phyloP scores from a whole-genome alignment of 192 early-diverging fungal genomes.

The Entophlyctis luteolus region DNA sequence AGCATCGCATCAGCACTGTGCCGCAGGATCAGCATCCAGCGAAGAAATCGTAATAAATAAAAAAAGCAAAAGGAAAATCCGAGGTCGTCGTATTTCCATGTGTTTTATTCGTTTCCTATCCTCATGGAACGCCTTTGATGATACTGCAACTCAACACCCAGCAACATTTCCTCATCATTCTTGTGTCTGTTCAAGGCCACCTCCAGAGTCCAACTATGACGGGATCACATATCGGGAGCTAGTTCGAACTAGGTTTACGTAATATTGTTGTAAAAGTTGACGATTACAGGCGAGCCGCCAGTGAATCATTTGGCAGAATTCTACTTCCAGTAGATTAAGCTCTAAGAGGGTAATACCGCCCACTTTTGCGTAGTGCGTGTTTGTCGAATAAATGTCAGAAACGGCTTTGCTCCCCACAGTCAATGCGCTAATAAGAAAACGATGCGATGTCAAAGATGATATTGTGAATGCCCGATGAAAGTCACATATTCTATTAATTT shows the following conservation, averaged over 20 bases:
- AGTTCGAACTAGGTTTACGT: conserved; percentile 58
- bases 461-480: conserved; percentile 75
- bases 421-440: conserved; percentile 84
- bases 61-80: no score
- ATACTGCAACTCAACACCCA: no score
- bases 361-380: conserved; percentile 90
- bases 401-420: conserved; percentile 83
- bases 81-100: no score
- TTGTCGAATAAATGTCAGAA: conserved; percentile 92
- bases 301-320: conserved; percentile 75
- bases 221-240: not conserved
- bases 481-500: conserved; percentile 41
- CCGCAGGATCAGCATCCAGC: no score
- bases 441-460: conserved; percentile 83
- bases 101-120: no score
- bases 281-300: conserved; percentile 81
- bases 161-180: no score
- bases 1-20: no score
- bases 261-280: conserved; percentile 83
- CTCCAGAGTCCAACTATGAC: not conserved
- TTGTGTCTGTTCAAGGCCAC: no score
- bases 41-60: no score
- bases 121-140: no score
- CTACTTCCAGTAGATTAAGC: conserved; percentile 88
- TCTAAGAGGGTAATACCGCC: conserved; percentile 93